Evolutionary conservation across 306 rosid species (phyloP), one percentile per base, ranked within the genome.

Genomic region (Oxytropis ochrocephala): DNA sequence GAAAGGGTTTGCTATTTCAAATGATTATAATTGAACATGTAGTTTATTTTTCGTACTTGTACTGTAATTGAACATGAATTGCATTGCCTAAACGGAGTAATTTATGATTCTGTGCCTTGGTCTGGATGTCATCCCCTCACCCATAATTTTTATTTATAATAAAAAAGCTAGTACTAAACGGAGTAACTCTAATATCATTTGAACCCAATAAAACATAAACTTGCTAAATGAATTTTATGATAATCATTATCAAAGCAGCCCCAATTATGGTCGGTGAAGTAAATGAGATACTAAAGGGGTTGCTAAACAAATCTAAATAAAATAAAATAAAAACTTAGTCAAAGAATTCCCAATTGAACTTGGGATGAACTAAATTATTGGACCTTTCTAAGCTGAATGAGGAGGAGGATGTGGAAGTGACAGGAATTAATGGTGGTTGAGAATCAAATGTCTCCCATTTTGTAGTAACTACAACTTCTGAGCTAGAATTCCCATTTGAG

Each of bases 361-460:
- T 87, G 4, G 84, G 92, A 44, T 78, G 82, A 70, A 67, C 87
- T 13, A 88, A 75, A 59, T 87, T 79, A 70, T 77, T 81, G 71
- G 57, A 19, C 39, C 62, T 19, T 13, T 58, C 27, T 13, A 75
- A 75, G 54, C 44, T 47, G 2, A 90, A 56, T 38, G 84, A 27
- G 29, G 87, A 27, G 29, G 87, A 21, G 2, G 29, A 72, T 24
- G 88, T 30, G 13, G 73, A 30, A 30, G 83, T 73, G 8, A 78
- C 75, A 41, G 73, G 76, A 58, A 68, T 61, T 50, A 85, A 63
- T 54, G 85, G 84, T 5, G 88, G 89, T 30, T 74, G 41, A 7
- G 89, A 46, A 72, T 92, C 96, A 51, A 92, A 92, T 33, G 89
- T 87, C 82, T 92, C 98, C 98, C 98, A 92, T 60, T 84, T 87